phyloP scores from a whole-genome alignment of 2,329 filamentous ascomycete genomes.

The Hypoxylon sp. region DNA sequence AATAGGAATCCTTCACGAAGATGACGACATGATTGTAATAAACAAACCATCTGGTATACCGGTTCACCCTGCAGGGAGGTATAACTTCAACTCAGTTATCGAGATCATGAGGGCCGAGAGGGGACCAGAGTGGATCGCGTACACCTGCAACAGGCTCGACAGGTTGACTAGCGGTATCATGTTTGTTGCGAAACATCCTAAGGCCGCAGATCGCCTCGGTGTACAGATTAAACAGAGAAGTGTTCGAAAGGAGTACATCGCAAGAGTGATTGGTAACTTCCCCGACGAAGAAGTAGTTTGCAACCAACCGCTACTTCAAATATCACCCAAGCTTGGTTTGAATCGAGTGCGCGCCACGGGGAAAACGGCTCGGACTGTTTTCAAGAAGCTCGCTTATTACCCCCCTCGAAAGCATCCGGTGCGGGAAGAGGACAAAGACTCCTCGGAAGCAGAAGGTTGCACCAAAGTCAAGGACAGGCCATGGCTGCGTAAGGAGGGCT shows the following conservation, averaged over 20 bases:
- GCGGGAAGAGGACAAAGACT: conserved; percentile 15
- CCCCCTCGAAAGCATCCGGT: conserved; percentile 59
- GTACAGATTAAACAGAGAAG: conserved; percentile 82
- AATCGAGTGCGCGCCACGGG: conserved; percentile 96
- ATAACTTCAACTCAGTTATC: conserved; percentile 94
- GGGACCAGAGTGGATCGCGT: conserved; percentile 65
- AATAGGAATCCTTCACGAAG: conserved; percentile 88
- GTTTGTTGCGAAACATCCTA: conserved; percentile 92
- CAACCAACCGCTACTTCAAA: conserved; percentile 92
- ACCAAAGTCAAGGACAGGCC: conserved; percentile 52
- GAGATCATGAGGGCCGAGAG: conserved; percentile 91
- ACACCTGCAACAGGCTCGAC: conserved; percentile 93
- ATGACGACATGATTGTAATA: conserved; percentile 93
- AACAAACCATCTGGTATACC: conserved; percentile 96
- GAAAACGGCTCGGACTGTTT: conserved; percentile 90
- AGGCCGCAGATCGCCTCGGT: conserved; percentile 82
- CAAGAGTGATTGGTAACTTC: conserved; percentile 90
- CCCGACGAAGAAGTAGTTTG: conserved; percentile 92
- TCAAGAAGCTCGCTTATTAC: conserved; percentile 93
- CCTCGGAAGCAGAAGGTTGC: conserved; percentile 36
- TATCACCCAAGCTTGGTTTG: conserved; percentile 93
- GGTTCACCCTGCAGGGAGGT: conserved; percentile 93
- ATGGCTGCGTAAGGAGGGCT: conserved; percentile 75
- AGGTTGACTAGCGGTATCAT: conserved; percentile 95
- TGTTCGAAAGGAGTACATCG: conserved; percentile 95